Evolutionary conservation across 2,329 filamentous ascomycete genomes (phyloP).

Genomic region (Fusarium staphyleae): DNA sequence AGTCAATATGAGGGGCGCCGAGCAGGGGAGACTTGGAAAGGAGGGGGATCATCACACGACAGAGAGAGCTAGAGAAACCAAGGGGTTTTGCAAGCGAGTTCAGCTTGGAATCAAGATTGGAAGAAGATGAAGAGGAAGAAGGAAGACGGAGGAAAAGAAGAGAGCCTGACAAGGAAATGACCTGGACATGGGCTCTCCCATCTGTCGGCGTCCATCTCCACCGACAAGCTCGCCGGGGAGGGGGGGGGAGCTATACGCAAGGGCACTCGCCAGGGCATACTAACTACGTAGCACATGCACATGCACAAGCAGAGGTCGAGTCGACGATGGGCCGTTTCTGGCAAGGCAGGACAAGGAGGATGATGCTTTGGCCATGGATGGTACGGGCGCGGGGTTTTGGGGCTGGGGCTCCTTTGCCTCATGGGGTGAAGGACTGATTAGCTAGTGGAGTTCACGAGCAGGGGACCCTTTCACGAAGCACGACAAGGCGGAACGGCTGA

Average conservation of each 20-base stretch:
- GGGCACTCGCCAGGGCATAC: conserved; percentile 30
- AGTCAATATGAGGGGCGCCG: conserved; percentile 22
- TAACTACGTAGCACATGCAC: too few relatives aligned
- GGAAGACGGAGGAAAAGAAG: conserved; percentile 10
- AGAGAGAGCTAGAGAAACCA: conserved; percentile 2
- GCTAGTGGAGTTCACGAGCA: not conserved
- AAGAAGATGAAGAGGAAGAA: conserved; percentile 6
- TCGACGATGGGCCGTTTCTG: conserved; percentile 18
- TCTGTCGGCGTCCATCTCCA: conserved; percentile 8
- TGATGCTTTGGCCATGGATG: not conserved
- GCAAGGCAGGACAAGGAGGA: not conserved
- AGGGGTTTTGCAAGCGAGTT: conserved; percentile 1
- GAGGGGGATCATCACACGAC: conserved; percentile 34
- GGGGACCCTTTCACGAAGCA: not conserved
- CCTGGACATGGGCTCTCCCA: conserved; percentile 6
- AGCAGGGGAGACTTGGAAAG: conserved; percentile 10
- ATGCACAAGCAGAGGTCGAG: conserved; percentile 16
- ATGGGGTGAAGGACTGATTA: conserved; percentile 17
- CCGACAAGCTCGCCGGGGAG: not conserved
- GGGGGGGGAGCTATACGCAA: too few relatives aligned
- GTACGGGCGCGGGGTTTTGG: conserved; percentile 2
- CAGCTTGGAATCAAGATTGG: conserved; percentile 10
- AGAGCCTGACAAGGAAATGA: not conserved
- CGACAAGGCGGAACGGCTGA: conserved; percentile 10
- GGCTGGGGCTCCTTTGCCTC: not conserved